A percentile compares a stretch with the other conserved stretches of the same genome.
Conservation (phyloP, 352 stramenopile genomes). For the Globisporangium echinulatum region DNA sequence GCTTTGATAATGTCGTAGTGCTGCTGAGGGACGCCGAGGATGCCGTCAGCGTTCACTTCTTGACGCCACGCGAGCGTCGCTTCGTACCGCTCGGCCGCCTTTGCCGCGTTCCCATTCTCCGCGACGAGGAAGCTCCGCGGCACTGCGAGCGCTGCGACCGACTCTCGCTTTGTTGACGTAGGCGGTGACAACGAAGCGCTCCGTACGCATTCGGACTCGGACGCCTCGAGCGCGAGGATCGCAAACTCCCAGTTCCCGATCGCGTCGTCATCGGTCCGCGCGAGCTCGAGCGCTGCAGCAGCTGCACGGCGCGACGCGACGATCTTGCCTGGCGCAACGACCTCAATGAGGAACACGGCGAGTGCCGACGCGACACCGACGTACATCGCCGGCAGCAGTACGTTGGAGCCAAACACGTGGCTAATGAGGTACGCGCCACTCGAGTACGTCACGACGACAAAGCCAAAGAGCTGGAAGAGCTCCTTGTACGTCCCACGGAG, state of each 20-base stretch:
- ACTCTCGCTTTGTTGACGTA: slow-evolving; percentile 10
- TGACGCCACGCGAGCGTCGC: slow-evolving; percentile 66
- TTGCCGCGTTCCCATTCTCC: slow-evolving; percentile 56
- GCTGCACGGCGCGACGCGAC: slow-evolving; percentile 28
- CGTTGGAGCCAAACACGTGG: slow-evolving; percentile 37
- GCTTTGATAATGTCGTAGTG: slow-evolving; percentile 67
- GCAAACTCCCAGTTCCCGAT: slow-evolving; percentile 60
- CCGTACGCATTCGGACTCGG: slow-evolving; percentile 34
- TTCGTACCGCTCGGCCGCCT: slow-evolving; percentile 57
- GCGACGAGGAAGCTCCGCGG: slow-evolving; percentile 57
- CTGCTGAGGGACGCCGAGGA: slow-evolving; percentile 50
- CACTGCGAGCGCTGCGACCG: slow-evolving; percentile 7
- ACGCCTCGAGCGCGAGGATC: slow-evolving; percentile 52
- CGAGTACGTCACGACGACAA: slow-evolving; percentile 52
- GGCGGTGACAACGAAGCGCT: neutral
- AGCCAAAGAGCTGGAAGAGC: slow-evolving; percentile 52
- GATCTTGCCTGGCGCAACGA: slow-evolving; percentile 44
- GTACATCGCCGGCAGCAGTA: slow-evolving; percentile 52
- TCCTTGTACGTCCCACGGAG: slow-evolving; percentile 54
- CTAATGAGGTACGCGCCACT: slow-evolving; percentile 39
- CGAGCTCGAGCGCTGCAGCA: neutral
- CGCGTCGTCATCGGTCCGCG: slow-evolving; percentile 8
- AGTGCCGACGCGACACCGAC: slow-evolving; percentile 31
- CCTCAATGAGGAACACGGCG: slow-evolving; percentile 49
- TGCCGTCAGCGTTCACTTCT: slow-evolving; percentile 61